These are phyloP conservation scores for Phytopythium cucurbitacearum DNA, from an alignment of 352 stramenopile species.

Conservation along the genomic window DNA sequence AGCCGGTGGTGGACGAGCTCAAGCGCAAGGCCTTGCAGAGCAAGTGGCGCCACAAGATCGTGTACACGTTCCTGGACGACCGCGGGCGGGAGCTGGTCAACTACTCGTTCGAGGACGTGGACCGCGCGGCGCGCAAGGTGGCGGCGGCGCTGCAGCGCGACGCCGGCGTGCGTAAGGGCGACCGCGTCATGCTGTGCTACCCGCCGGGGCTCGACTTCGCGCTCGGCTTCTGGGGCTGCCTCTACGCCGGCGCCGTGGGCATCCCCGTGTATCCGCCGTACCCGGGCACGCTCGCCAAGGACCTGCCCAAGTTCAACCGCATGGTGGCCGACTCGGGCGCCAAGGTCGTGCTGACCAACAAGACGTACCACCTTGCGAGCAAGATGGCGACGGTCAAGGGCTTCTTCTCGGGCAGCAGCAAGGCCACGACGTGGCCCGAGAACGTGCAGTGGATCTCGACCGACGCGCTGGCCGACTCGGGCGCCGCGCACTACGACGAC, in stretches of 20 bases:
- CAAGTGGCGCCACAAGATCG: constrained; percentile 57
- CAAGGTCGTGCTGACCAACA: constrained; percentile 63
- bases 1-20: constrained; percentile 43
- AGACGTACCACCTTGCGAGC: constrained; percentile 73
- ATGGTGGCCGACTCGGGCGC: constrained; percentile 70
- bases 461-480: constrained; percentile 51
- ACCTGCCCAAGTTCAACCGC: constrained; percentile 76
- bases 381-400: constrained; percentile 79
- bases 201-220: constrained; percentile 74
- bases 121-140: constrained; percentile 54
- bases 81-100: constrained; percentile 54
- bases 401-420: constrained; percentile 53
- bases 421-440: constrained; percentile 53
- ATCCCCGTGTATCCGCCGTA: constrained; percentile 80
- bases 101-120: constrained; percentile 69
- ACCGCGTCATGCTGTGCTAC: constrained; percentile 77
- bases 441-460: constrained; percentile 72
- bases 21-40: constrained; percentile 31
- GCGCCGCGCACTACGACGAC: constrained; percentile 47
- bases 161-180: constrained; percentile 41
- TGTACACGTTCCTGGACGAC: constrained; percentile 84
- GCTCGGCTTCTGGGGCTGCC: constrained; percentile 71
- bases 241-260: constrained; percentile 66
- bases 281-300: constrained; percentile 62
- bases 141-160: constrained; percentile 55